These are phyloP conservation scores for Sugiyamaella boreocaroliniensis DNA, from an alignment of 805 yeast genomes.

Conservation along the genomic window DNA sequence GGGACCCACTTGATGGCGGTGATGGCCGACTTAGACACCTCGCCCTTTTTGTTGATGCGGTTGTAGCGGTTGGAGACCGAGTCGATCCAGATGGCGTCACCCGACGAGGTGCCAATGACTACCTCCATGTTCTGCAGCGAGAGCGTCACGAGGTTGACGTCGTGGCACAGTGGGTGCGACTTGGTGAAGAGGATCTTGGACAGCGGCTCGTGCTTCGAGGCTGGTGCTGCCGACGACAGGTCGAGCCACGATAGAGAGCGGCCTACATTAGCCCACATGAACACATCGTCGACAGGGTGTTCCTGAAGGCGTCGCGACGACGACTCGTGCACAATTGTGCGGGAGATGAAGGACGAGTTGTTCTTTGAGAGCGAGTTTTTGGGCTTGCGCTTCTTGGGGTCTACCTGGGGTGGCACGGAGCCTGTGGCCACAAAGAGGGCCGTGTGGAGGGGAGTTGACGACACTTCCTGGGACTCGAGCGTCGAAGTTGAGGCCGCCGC, in stretches of 20 bases:
- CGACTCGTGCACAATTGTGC: constrained; percentile 32
- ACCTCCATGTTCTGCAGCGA: constrained; percentile 39
- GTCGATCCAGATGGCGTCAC: constrained; percentile 61
- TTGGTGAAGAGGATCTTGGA: constrained; percentile 33
- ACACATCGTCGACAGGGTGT: constrained; percentile 23
- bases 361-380: constrained; percentile 32
- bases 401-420: not conserved
- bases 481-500: not conserved
- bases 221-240: constrained; percentile 10
- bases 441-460: constrained; percentile 1
- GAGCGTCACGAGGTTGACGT: constrained; percentile 29
- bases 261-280: constrained; percentile 31
- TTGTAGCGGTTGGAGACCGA: constrained; percentile 43
- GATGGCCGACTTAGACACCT: constrained; percentile 38
- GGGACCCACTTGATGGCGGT: constrained; percentile 44
- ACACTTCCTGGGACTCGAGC: constrained; percentile 1
- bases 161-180: constrained; percentile 36
- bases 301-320: constrained; percentile 28
- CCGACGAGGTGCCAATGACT: constrained; percentile 55
- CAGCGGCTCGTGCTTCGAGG: constrained; percentile 32
- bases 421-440: constrained; percentile 1
- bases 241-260: constrained; percentile 32
- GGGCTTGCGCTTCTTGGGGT: constrained; percentile 25
- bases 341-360: constrained; percentile 34
- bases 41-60: constrained; percentile 47